These are phyloP conservation scores for Chlamydomonas sp. DNA, from an alignment of 139 green algal genomes.

Conservation along the genomic window DNA sequence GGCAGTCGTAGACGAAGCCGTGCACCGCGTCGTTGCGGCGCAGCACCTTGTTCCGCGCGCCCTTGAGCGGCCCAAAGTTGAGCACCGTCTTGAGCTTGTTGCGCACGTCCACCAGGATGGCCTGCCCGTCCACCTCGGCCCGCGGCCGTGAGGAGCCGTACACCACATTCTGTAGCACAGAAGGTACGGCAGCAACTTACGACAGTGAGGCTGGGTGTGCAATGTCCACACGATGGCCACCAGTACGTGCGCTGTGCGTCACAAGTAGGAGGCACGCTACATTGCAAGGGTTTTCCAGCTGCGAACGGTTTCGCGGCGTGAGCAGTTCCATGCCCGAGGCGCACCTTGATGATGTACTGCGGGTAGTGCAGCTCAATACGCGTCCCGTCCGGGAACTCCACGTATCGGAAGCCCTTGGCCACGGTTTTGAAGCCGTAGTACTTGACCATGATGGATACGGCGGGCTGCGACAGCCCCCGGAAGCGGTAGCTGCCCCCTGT, in stretches of 20 bases:
- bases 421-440: conserved; percentile 80
- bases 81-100: conserved; percentile 58
- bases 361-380: conserved; percentile 77
- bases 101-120: conserved; percentile 56
- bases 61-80: conserved; percentile 63
- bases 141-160: conserved; percentile 51
- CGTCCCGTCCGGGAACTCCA: conserved; percentile 77
- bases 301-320: too few species aligned
- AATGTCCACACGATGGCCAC: too few species aligned
- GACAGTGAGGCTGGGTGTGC: too few species aligned
- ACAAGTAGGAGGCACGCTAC: too few species aligned
- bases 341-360: conserved; percentile 68
- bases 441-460: conserved; percentile 69
- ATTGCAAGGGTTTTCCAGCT: too few species aligned
- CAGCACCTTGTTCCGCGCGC: conserved; percentile 48
- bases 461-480: conserved; percentile 75
- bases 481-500: conserved; percentile 67
- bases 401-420: conserved; percentile 67
- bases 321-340: background rate
- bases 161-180: conserved; percentile 43
- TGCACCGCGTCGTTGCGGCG: conserved; percentile 67
- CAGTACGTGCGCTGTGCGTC: too few species aligned
- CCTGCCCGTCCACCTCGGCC: conserved; percentile 52
- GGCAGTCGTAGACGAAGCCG: conserved; percentile 64
- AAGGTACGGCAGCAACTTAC: too few species aligned